Percentiles rank a stretch among this genome's conserved stretches.
Evolutionary conservation across 116 monocot species (phyloP).

Genomic region (Cymodocea nodosa): DNA sequence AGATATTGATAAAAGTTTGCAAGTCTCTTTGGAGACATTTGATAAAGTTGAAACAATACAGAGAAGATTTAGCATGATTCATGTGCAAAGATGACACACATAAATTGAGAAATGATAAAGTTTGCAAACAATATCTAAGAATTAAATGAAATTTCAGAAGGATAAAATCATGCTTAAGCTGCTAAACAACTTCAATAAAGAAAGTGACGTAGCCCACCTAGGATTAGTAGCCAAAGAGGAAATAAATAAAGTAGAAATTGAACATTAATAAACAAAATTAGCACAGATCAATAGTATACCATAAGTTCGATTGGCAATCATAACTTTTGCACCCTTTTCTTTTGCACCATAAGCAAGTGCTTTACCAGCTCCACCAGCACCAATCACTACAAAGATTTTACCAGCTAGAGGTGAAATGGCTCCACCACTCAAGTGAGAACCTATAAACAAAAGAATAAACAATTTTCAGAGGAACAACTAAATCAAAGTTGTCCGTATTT

Average conservation of each 20-base stretch:
- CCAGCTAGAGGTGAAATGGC: slow-evolving; percentile 67
- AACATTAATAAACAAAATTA: background rate
- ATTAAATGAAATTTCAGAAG: no score
- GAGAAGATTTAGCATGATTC: no score
- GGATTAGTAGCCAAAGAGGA: background rate
- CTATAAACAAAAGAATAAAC: slow-evolving; percentile 12
- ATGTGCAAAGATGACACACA: no score
- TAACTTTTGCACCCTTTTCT: slow-evolving; percentile 85
- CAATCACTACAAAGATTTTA: slow-evolving; percentile 79
- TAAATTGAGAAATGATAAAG: no score
- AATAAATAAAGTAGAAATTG: background rate
- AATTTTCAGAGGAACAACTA: no score
- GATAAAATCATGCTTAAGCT: no score
- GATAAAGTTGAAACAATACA: no score
- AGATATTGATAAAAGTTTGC: no score
- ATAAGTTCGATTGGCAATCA: slow-evolving; percentile 88
- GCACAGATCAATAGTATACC: slow-evolving; percentile 26
- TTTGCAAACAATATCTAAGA: no score
- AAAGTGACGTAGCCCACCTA: background rate
- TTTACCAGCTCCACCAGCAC: slow-evolving; percentile 98
- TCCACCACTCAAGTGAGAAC: slow-evolving; percentile 25
- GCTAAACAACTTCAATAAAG: no score
- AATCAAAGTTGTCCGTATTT: background rate
- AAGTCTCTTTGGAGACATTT: no score
- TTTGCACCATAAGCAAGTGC: slow-evolving; percentile 99